Base-by-base conservation (phyloP, 257 asterid species). In the Lycium barbarum region DNA sequence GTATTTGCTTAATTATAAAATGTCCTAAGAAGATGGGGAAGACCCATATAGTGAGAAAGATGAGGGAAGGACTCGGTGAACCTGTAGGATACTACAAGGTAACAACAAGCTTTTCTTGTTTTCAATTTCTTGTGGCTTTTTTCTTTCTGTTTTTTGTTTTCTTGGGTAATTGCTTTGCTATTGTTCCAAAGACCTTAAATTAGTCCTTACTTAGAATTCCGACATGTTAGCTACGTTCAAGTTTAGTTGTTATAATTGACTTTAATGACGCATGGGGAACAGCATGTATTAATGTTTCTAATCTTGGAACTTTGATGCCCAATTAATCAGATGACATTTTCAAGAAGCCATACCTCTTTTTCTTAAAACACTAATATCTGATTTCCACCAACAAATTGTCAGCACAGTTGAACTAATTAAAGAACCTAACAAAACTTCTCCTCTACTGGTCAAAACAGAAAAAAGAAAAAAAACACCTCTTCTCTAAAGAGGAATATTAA, bases 401-500 rank as follows among this genome's bases (percentile, higher is more conserved):
- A 6, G 13, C 5, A 35, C 1, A 15, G 26, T 68, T 15, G 26
- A 68, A 36, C 53, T 68, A 68, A 68, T 7, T 68, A 38, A 68
- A 68, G 51, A 68, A 4, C 76, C 51, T 36, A 67, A 36, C 2
- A 7, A 67, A 15, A 68, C 20, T 13, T 68, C 76, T 13, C 47
- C 45, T 66, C 53, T 68, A 15, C 22, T 38, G 26, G 26, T 68
- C 51, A 68, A 68, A 68, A 68, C 49, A 68, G 76, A 66, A 66
- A 66, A 66, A 5, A 22, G 9, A 15, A 2, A 15, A 57, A 7
- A 57, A 57, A 57, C 62, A 57, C 62, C 61, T 11, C 61, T 55
- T 12, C 61, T 55, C 9, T 33, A 22, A 55, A 55, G 61, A 13
- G 45, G 47, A 13, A 33, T 9, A 66, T 66, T 45, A 33, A 9